Evolutionary conservation across 148 eudicot species (phyloP), one percentile per base, ranked within the genome.

Genomic region (Cornus kousa): DNA sequence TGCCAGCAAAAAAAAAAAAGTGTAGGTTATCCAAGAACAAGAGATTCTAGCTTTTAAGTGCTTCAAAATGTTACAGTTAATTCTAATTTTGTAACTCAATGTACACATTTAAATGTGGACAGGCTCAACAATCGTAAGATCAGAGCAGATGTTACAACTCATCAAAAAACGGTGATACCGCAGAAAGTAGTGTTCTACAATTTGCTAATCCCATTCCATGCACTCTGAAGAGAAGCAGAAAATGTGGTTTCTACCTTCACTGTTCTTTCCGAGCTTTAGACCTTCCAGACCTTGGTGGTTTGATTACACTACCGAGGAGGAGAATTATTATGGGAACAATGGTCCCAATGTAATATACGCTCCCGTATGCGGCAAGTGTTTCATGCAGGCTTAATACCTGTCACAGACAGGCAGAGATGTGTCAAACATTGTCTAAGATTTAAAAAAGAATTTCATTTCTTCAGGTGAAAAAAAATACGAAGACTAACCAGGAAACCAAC

Each of bases 361-460:
- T 97, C 75, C 92, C 88, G 73, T 91, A 94, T 67, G 97, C 90
- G 50, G 81, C 70, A 57, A 97, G 69, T n/a, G 99, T 97, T 85
- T 97, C 99, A 16, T 86, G 96, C 82, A 97, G 77, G 86, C 94
- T 97, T 81, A 97, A 86, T 66, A 97, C 99, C 99, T 97, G 93
- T 35, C 39, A 83, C 23, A 65, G 28, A 43, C 22, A 80, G 74
- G 55, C 69, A 70, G 28, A 65, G 5, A 77, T 67, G 14, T 31
- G 70, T 64, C 64, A 65, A 7, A 32, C 20, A 39, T 67, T 69
- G 32, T 50, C 14, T 53, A 53, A 53, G 19, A 53, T 53, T 53
- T 53, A 11, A 62, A 62, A 62, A n/a, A 20, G 20, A 35, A 57
- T 62, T 64, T 67, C 37, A 62, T 14, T 50, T 32, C 19, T 62